Percentiles rank a stretch among this genome's conserved stretches.
Evolutionary conservation across 2,329 filamentous ascomycete genomes (phyloP).

Genomic region (Epichloe baconii): DNA sequence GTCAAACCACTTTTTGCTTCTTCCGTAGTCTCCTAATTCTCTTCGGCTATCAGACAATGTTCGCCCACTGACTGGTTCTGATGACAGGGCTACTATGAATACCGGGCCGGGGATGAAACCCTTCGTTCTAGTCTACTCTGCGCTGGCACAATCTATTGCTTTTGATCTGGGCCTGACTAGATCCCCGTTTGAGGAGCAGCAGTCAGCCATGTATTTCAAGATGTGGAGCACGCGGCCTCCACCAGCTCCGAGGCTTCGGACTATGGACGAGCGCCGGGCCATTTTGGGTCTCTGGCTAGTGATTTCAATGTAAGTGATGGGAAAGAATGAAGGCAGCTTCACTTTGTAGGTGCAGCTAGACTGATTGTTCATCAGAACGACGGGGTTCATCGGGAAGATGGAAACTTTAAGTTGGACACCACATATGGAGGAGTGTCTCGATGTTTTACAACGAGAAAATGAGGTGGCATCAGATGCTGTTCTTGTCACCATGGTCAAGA

Average conservation of each 20-base stretch:
- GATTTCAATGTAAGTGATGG: constrained; percentile 20
- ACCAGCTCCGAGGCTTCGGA: constrained; percentile 21
- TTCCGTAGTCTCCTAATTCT: too few species aligned
- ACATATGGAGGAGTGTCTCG: constrained; percentile 44
- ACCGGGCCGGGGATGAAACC: constrained; percentile 25
- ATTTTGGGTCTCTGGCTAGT: constrained; percentile 33
- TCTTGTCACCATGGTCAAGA: constrained; percentile 23
- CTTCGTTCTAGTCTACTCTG: constrained; percentile 29
- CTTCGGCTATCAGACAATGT: too few species aligned
- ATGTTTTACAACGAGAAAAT: constrained; percentile 28
- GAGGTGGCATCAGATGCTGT: constrained; percentile 37
- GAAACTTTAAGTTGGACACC: constrained; percentile 43
- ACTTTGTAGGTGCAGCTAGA: background rate
- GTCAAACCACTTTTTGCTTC: too few species aligned
- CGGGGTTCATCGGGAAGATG: constrained; percentile 29
- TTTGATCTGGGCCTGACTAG: constrained; percentile 34
- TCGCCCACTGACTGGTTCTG: background rate
- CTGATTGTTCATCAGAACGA: constrained; percentile 13
- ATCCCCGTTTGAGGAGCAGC: constrained; percentile 22
- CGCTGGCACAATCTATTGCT: constrained; percentile 29
- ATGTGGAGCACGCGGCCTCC: constrained; percentile 16
- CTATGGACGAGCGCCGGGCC: constrained; percentile 36
- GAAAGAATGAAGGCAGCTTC: too few species aligned
- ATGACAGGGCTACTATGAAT: constrained; percentile 24
- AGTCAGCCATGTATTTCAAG: constrained; percentile 23